phyloP scores from a whole-genome alignment of 176 grass and related monocot species.

The Miscanthus lutarioriparius region DNA sequence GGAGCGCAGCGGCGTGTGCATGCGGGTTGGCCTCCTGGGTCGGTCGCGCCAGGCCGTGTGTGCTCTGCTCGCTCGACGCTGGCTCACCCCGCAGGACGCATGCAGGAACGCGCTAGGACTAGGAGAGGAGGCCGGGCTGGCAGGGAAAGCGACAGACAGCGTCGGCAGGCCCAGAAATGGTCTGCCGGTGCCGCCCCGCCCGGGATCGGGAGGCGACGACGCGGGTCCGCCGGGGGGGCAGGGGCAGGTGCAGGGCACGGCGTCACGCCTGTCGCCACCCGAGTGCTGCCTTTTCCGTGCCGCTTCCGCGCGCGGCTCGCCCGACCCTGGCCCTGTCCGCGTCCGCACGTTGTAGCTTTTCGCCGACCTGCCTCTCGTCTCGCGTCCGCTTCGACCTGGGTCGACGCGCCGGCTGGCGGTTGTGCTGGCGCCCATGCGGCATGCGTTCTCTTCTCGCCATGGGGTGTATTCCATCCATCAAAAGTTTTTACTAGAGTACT shows the following conservation, averaged over 20 bases:
- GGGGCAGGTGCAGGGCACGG: background rate
- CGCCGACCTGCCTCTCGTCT: background rate
- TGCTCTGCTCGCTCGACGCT: background rate
- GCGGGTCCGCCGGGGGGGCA: conserved; percentile 7
- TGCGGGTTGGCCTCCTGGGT: conserved; percentile 45
- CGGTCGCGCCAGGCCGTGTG: conserved; percentile 21
- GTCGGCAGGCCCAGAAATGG: conserved; percentile 28
- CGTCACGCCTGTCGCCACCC: conserved; percentile 33
- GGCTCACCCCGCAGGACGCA: background rate
- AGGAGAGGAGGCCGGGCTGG: background rate
- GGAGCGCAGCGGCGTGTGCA: conserved; percentile 23
- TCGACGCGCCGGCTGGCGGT: conserved; percentile 5
- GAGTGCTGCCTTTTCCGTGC: background rate
- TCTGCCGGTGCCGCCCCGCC: conserved; percentile 12
- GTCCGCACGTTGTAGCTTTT: background rate
- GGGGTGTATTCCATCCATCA: too few species aligned
- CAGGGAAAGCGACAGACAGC: conserved; percentile 44
- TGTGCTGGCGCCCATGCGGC: background rate
- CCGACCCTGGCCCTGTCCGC: background rate
- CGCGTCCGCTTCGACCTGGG: background rate
- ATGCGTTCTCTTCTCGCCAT: background rate
- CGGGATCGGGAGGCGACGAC: conserved; percentile 18
- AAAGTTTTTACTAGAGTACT: too few species aligned
- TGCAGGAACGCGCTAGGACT: background rate
- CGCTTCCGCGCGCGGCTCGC: background rate